Evolutionary conservation across 768 basidiomycete species (phyloP), one percentile per base, ranked within the genome.

Genomic region (Flagelloscypha sp.): DNA sequence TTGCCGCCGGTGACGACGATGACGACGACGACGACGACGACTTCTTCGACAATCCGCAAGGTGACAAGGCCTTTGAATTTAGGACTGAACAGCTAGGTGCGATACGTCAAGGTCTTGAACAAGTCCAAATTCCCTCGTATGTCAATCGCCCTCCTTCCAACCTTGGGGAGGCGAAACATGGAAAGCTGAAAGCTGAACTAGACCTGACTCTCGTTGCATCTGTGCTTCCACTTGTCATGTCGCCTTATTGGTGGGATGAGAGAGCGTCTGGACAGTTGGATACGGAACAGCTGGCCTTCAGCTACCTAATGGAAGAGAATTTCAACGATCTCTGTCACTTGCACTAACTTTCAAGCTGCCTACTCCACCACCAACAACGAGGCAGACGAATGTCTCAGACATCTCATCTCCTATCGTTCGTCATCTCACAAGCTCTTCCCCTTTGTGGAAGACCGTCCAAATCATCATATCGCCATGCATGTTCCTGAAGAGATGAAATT

Each of bases 181-280:
- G 45, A 36, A 48, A 48, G 34, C 34, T 51, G 13, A 48, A 48
- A 33, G 47, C 48, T 10, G 44, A 42, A 19, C 38, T 48, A 33
- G 35, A 30, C 30, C 33, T 42, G 24, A 41, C 36, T 33, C 22
- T 45, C 13, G 41, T 45, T 15, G 29, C 44, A 3, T 36, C 30
- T 13, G 42, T 45, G 7, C 23, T 46, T 16, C 37, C 45, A 11
- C 36, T 46, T 13, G 36, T 47, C 30, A 25, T 47, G 6, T 43
- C 46, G 6, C 40, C 41, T 16, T 22, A 39, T 11, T 32, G 40
- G 30, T n/a, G 35, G 15, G 20, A 24, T 12, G 34, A 41, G 16
- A 41, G 43, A 24, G 27, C 29, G n/a, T n/a, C n/a, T n/a, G n/a
- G n/a, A n/a, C n/a, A n/a, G n/a, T n/a, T 21, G 32, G 19, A 13